A percentile compares a stretch with the other conserved stretches of the same genome.
These are phyloP conservation scores for Penicillium sp. DNA, from an alignment of 2,329 filamentous ascomycete species.

Conservation along the genomic window DNA sequence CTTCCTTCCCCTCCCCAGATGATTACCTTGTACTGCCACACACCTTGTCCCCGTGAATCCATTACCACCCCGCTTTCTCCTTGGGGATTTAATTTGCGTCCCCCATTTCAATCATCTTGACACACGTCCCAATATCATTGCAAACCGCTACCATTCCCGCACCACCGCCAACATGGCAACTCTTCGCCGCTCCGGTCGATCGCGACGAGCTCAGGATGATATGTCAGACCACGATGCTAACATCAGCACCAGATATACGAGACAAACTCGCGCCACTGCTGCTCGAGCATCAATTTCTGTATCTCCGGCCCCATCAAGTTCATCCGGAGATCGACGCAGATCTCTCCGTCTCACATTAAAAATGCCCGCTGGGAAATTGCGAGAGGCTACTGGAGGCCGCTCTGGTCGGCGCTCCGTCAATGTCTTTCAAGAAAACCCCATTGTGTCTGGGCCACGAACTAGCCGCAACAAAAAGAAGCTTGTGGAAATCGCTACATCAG, in stretches of 20 bases:
- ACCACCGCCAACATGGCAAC: slow-evolving; percentile 29
- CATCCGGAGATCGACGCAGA: slow-evolving; percentile 37
- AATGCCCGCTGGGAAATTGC: slow-evolving; percentile 51
- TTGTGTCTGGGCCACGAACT: slow-evolving; percentile 47
- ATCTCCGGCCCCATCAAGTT: slow-evolving; percentile 35
- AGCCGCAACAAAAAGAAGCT: slow-evolving; percentile 47
- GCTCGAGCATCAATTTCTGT: slow-evolving; percentile 37
- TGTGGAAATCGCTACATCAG: slow-evolving; percentile 46
- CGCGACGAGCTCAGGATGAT: slow-evolving; percentile 31
- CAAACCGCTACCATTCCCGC: neutral
- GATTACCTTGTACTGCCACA: slow-evolving; percentile 17
- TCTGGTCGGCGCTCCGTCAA: slow-evolving; percentile 38
- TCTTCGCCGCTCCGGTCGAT: slow-evolving; percentile 41
- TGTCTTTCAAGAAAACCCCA: slow-evolving; percentile 47
- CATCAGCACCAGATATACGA: slow-evolving; percentile 37
- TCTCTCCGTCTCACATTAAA: slow-evolving; percentile 51
- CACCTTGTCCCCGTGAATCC: slow-evolving; percentile 6
- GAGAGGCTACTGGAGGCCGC: slow-evolving; percentile 45
- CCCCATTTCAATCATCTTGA: neutral
- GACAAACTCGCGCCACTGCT: slow-evolving; percentile 32
- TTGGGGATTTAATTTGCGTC: neutral
- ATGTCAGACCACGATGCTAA: slow-evolving; percentile 34
- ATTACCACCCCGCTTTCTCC: neutral
- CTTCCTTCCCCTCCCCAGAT: slow-evolving; percentile 1
- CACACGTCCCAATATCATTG: neutral